These are phyloP conservation scores for Clitopilus hobsonii DNA, from an alignment of 768 basidiomycete genomes.

Conservation along the genomic window DNA sequence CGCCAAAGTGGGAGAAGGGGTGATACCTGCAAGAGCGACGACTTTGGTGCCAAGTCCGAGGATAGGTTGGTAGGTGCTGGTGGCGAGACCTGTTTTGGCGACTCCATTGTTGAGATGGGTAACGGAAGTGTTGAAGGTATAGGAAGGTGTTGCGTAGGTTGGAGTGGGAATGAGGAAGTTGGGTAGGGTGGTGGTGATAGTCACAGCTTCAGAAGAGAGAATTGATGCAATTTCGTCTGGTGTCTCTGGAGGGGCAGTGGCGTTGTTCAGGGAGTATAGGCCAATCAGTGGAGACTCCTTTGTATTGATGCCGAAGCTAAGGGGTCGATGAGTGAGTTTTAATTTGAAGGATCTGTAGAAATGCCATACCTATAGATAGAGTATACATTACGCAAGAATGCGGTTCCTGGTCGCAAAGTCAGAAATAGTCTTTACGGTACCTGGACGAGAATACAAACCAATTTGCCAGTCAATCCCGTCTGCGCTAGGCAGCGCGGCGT, in stretches of 20 bases:
- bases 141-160: conserved; percentile 55
- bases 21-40: conserved; percentile 48
- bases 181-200: conserved; percentile 64
- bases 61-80: conserved; percentile 65
- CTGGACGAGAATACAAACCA: conserved; percentile 34
- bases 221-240: conserved; percentile 40
- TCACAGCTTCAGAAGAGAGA: conserved; percentile 59
- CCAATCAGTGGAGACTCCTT: conserved; percentile 78
- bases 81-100: conserved; percentile 58
- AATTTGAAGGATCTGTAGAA: background rate
- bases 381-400: conserved; percentile 74
- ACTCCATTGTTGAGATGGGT: conserved; percentile 49
- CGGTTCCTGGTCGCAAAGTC: conserved; percentile 36
- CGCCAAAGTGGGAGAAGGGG: conserved; percentile 41
- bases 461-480: conserved; percentile 86
- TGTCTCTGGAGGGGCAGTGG: conserved; percentile 35
- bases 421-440: background rate
- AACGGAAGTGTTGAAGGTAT: conserved; percentile 67
- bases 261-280: conserved; percentile 57
- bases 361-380: conserved; percentile 63
- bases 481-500: conserved; percentile 55
- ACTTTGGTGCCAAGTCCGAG: conserved; percentile 38
- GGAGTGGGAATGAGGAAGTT: conserved; percentile 69
- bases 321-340: background rate
- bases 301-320: conserved; percentile 72